Evolutionary conservation across 2,329 filamentous ascomycete genomes (phyloP).

Genomic region (Clarireedia homoeocarpa): DNA sequence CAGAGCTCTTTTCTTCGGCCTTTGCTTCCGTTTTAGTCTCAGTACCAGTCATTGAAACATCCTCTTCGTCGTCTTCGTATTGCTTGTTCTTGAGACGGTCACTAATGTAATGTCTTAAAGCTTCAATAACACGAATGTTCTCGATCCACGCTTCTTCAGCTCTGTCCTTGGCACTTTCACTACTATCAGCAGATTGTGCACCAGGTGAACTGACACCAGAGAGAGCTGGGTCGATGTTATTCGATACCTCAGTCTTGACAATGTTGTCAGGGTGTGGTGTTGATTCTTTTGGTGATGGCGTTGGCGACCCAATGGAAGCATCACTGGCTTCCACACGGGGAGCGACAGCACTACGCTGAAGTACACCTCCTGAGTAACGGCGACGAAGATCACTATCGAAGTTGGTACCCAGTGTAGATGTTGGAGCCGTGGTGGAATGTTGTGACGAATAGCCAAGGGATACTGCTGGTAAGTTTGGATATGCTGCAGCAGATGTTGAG

Average conservation of each 20-base stretch:
- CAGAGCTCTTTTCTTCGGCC: slow-evolving; percentile 8
- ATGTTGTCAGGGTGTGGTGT: slow-evolving; percentile 30
- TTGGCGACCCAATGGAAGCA: slow-evolving; percentile 13
- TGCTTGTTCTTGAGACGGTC: slow-evolving; percentile 49
- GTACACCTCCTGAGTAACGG: slow-evolving; percentile 58
- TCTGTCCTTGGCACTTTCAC: slow-evolving; percentile 44
- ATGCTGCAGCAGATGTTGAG: slow-evolving; percentile 51
- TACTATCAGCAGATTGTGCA: slow-evolving; percentile 42
- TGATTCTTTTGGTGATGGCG: slow-evolving; percentile 23
- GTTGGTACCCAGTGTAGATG: slow-evolving; percentile 62
- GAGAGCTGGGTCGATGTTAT: slow-evolving; percentile 29
- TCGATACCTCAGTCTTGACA: slow-evolving; percentile 32
- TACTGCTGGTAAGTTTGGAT: slow-evolving; percentile 67
- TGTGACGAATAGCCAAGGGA: slow-evolving; percentile 59
- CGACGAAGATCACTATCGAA: slow-evolving; percentile 57
- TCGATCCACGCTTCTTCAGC: slow-evolving; percentile 59
- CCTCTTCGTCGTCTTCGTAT: slow-evolving; percentile 34
- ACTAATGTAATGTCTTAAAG: slow-evolving; percentile 49
- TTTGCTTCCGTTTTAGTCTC: background rate
- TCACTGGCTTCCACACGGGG: slow-evolving; percentile 28
- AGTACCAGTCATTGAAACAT: slow-evolving; percentile 17
- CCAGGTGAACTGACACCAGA: slow-evolving; percentile 45
- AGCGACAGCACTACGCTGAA: slow-evolving; percentile 48
- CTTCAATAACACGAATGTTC: slow-evolving; percentile 58
- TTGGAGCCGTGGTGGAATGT: slow-evolving; percentile 52